A percentile compares a stretch with the other conserved stretches of the same genome.
These are phyloP conservation scores for Globisporangium solare DNA, from an alignment of 352 stramenopile species.

Conservation along the genomic window DNA sequence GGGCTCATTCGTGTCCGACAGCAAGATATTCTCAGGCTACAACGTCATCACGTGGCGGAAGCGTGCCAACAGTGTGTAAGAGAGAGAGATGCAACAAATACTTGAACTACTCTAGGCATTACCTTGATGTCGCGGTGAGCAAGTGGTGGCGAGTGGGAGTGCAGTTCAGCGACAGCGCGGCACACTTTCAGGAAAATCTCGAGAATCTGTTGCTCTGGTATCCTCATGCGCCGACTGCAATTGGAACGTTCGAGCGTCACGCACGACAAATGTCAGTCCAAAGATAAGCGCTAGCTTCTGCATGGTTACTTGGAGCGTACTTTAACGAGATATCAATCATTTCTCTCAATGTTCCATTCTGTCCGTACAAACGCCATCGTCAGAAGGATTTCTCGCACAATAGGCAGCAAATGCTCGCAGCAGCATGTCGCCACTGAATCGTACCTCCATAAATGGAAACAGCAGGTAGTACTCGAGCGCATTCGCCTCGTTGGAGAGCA, in stretches of 20 bases:
- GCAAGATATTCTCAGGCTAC: slow-evolving; percentile 85
- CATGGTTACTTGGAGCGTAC: slow-evolving; percentile 16
- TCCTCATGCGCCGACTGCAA: slow-evolving; percentile 29
- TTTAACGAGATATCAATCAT: slow-evolving; percentile 73
- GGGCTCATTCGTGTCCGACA: slow-evolving; percentile 71
- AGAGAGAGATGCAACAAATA: neutral
- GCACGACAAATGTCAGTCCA: neutral
- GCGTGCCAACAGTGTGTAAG: neutral
- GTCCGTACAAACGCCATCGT: neutral
- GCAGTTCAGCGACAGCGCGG: slow-evolving; percentile 69
- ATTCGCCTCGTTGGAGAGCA: slow-evolving; percentile 39
- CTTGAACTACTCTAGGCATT: no score
- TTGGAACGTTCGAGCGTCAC: no score
- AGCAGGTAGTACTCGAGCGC: slow-evolving; percentile 79
- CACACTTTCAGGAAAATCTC: slow-evolving; percentile 84
- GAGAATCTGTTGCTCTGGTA: slow-evolving; percentile 65
- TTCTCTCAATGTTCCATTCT: slow-evolving; percentile 81
- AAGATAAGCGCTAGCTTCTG: neutral
- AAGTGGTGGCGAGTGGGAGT: slow-evolving; percentile 62
- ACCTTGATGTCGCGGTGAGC: slow-evolving; percentile 88
- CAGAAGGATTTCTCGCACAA: neutral
- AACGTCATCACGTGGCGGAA: neutral
- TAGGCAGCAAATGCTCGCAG: neutral
- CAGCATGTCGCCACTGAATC: neutral
- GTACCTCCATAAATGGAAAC: slow-evolving; percentile 81